A percentile compares a stretch with the other conserved stretches of the same genome.
These are phyloP conservation scores for Ustilago hordei DNA, from an alignment of 1,284 basidiomycete species.

Conservation along the genomic window DNA sequence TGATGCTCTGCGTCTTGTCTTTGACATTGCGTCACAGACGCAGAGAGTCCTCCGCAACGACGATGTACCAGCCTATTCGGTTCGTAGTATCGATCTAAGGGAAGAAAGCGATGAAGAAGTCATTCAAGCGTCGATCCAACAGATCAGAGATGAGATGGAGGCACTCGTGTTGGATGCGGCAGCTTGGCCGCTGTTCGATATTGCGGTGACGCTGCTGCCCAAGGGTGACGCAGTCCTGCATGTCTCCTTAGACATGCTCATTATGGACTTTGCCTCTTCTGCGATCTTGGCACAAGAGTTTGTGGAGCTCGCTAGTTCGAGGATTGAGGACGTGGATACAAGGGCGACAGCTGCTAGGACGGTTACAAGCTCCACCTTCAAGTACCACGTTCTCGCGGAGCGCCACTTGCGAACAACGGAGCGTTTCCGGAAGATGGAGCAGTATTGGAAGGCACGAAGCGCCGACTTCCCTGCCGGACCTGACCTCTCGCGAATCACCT, in stretches of 20 bases:
- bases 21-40: background rate
- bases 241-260: background rate
- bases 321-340: background rate
- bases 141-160: background rate
- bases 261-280: conserved; percentile 1
- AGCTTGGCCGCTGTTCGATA: background rate
- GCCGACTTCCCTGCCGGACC: background rate
- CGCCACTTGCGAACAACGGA: background rate
- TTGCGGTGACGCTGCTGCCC: background rate
- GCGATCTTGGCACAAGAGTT: background rate
- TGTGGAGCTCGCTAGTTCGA: background rate
- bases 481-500: background rate
- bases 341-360: background rate
- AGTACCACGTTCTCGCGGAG: background rate
- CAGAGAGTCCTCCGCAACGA: background rate
- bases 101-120: background rate
- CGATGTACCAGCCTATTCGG: background rate
- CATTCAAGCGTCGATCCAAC: background rate
- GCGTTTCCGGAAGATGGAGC: background rate
- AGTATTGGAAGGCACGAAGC: background rate
- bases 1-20: background rate
- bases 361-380: background rate
- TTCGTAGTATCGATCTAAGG: background rate
- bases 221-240: background rate
- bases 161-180: background rate